Percentiles rank a stretch among this genome's conserved stretches.
phyloP scores from a whole-genome alignment of 805 yeast genomes.

The Saccharomycopsis sp. region DNA sequence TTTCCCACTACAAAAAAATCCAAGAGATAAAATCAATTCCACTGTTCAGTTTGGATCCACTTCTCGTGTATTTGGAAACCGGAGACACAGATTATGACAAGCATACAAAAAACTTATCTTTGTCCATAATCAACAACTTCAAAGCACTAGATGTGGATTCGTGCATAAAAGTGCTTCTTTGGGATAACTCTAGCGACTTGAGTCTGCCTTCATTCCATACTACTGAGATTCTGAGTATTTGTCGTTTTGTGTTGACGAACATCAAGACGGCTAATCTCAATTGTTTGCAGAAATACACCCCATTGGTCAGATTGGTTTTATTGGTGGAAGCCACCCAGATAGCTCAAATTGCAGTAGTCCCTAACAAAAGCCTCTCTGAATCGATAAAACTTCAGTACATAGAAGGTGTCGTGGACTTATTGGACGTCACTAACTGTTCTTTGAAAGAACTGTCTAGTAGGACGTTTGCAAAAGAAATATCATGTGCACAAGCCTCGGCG shows the following conservation, averaged over 20 bases:
- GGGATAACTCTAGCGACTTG: background rate
- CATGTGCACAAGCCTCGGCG: constrained; percentile 26
- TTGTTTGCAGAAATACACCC: background rate
- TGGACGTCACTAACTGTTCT: background rate
- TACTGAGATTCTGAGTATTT: background rate
- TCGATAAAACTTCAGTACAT: background rate
- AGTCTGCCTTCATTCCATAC: background rate
- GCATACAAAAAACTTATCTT: background rate
- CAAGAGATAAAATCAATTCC: background rate
- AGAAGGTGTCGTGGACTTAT: background rate
- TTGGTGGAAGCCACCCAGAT: background rate
- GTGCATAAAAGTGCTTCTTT: background rate
- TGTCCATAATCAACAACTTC: background rate
- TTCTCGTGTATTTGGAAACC: background rate
- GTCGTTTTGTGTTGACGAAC: background rate
- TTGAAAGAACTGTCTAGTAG: background rate
- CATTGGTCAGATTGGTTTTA: background rate
- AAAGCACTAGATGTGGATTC: background rate
- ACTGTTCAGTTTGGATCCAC: background rate
- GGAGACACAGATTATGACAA: too few species aligned
- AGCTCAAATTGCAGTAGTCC: background rate
- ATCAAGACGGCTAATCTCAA: background rate
- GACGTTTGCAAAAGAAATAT: constrained; percentile 20
- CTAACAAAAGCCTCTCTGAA: background rate
- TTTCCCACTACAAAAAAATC: background rate